A percentile compares a stretch with the other conserved stretches of the same genome.
phyloP scores from a whole-genome alignment of 2,329 filamentous ascomycete species.

The Botrytis fragariae region DNA sequence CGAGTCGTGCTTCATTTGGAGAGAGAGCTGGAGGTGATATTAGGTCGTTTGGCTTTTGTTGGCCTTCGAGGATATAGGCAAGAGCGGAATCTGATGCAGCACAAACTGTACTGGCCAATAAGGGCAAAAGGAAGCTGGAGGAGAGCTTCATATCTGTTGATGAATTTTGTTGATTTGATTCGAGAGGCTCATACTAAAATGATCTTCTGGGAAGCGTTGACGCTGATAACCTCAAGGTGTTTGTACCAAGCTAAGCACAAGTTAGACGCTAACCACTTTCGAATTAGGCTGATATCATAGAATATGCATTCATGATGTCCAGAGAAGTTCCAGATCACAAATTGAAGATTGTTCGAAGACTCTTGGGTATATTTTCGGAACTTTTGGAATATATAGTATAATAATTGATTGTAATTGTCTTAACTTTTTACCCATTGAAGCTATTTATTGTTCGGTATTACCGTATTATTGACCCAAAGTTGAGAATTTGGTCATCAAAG shows the following conservation, averaged over 20 bases:
- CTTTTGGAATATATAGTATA: not conserved
- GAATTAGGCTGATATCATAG: not conserved
- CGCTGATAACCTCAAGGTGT: conserved; percentile 17
- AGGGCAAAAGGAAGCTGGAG: conserved; percentile 42
- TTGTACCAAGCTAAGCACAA: conserved; percentile 9
- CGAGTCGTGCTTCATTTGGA: conserved; percentile 48
- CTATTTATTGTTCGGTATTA: not conserved
- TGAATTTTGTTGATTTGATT: conserved; percentile 23
- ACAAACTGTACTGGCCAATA: conserved; percentile 40
- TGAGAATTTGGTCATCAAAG: not conserved
- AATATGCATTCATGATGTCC: too few species aligned
- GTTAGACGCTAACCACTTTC: conserved; percentile 13
- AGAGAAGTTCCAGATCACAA: not conserved
- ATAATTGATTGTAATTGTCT: not conserved
- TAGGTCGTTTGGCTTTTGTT: conserved; percentile 40
- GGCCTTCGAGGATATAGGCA: conserved; percentile 49
- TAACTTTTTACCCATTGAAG: not conserved
- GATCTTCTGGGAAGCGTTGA: not conserved
- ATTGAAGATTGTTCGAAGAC: not conserved
- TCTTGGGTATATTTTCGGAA: not conserved
- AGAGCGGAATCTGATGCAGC: conserved; percentile 43
- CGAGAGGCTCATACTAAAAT: conserved; percentile 26
- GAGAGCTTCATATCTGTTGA: conserved; percentile 43
- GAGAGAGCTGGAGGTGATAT: conserved; percentile 51
- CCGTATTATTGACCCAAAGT: not conserved